Conservation (phyloP, 2,329 filamentous ascomycete genomes). For the Colletotrichum salicis region DNA sequence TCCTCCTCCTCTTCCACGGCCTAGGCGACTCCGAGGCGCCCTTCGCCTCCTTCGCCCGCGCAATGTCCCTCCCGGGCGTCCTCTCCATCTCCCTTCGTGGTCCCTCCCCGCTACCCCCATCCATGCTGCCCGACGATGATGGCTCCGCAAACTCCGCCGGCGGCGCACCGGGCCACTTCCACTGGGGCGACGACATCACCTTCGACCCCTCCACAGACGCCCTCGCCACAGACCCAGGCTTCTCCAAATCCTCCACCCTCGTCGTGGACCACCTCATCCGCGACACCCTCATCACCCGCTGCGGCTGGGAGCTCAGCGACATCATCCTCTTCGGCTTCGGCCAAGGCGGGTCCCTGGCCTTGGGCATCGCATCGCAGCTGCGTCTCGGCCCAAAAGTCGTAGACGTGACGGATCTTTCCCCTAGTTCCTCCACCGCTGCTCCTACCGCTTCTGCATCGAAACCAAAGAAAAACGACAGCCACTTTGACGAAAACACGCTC, state of each 20-base stretch:
- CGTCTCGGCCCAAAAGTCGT: conserved; percentile 47
- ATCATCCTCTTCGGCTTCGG: conserved; percentile 74
- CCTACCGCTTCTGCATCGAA: neutral
- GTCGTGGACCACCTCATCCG: conserved; percentile 63
- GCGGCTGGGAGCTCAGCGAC: conserved; percentile 69
- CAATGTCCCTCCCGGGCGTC: conserved; percentile 80
- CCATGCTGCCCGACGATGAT: conserved; percentile 62
- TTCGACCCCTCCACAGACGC: conserved; percentile 62
- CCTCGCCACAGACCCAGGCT: conserved; percentile 72
- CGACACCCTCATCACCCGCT: conserved; percentile 62
- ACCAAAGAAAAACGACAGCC: conserved; percentile 13
- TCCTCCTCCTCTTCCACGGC: conserved; percentile 86
- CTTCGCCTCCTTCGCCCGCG: conserved; percentile 75
- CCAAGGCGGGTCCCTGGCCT: conserved; percentile 72
- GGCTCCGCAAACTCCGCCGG: conserved; percentile 17
- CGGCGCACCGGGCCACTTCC: conserved; percentile 52
- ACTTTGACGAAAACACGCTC: conserved; percentile 43
- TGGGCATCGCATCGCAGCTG: conserved; percentile 64
- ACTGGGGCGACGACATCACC: conserved; percentile 76
- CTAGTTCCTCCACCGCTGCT: neutral
- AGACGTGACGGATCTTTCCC: conserved; percentile 42
- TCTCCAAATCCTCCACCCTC: conserved; percentile 57
- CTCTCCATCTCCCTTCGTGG: conserved; percentile 80
- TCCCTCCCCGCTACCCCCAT: conserved; percentile 74
- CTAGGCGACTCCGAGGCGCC: conserved; percentile 79